Percentiles rank a stretch among this genome's conserved stretches.
These are phyloP conservation scores for Picochlorum sp. DNA, from an alignment of 139 green algal genomes.

Conservation along the genomic window DNA sequence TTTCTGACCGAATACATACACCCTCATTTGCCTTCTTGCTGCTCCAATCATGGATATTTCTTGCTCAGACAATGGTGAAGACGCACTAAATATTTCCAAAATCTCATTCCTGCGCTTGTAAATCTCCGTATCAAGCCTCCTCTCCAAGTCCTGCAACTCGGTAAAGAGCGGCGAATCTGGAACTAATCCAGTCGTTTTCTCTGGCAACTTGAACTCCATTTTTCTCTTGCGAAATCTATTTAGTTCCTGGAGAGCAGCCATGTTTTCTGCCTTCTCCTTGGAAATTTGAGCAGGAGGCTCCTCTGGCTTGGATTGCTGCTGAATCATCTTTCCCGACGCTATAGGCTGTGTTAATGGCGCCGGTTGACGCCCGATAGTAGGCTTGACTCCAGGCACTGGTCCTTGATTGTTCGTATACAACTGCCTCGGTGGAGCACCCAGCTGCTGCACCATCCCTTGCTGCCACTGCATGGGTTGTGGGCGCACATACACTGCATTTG, in stretches of 20 bases:
- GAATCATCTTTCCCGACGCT: too few species aligned
- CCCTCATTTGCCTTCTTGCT: constrained; percentile 35
- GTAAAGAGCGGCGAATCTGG: constrained; percentile 57
- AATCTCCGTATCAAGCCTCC: constrained; percentile 46
- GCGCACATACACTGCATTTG: too few species aligned
- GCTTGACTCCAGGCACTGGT: too few species aligned
- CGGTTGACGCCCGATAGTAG: too few species aligned
- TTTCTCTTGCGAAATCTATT: not conserved
- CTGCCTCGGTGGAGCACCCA: too few species aligned
- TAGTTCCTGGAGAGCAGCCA: not conserved
- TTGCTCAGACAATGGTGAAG: constrained; percentile 8
- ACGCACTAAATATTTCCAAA: constrained; percentile 34
- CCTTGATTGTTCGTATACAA: too few species aligned
- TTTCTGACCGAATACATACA: constrained; percentile 54
- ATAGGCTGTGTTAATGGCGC: too few species aligned
- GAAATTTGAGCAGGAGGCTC: too few species aligned
- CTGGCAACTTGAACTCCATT: not conserved
- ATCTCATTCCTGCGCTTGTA: constrained; percentile 51
- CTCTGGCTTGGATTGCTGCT: too few species aligned
- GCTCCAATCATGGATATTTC: not conserved
- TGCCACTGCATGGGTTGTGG: too few species aligned
- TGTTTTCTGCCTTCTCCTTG: too few species aligned
- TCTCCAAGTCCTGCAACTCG: constrained; percentile 55
- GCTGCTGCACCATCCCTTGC: too few species aligned
- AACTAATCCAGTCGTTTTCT: constrained; percentile 19